Base-by-base conservation (phyloP, 345 rosid genomes). In the Carallia brachiata region DNA sequence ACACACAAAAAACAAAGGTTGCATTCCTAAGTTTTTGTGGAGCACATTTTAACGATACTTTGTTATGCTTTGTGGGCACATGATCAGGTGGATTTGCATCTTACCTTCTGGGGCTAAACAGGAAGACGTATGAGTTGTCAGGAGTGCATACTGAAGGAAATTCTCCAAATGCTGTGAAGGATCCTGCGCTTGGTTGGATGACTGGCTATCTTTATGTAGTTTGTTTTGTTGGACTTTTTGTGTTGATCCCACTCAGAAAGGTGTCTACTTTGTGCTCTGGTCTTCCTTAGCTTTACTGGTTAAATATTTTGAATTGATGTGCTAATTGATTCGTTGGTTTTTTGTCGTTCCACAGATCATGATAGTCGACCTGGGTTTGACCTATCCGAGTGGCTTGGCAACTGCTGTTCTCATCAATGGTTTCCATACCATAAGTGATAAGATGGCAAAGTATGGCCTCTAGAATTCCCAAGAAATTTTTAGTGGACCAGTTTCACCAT, bases 361-460 rank as follows among this genome's bases (percentile, higher is more conserved):
- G 96, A 90, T 94, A 70, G 81, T 94, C 40, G 98, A 94, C 78
- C 89, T 91, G 61, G 81, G 88, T 61, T 70, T 94, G 71, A 82
- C 96, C 50, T 94, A 90, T 72, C 98, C 98, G 19, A 94, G 85
- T 73, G 98, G 98, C 60, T 30, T 91, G 78, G 97, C 97, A 48
- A 94, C 98, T 39, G 98, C 96, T 3, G 96, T 94, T 65, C 95
- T 94, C 77, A 94, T 94, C 77, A 94, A 94, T 70, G 98, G 97
- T 54, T 94, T 94, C 83, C 98, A 94, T 54, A 82, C 79, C 62
- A 91, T 77, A 77, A 95, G 92, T 63, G 93, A 93, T 70, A 82
- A 86, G 67, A 81, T 80, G 77, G 86, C 98, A 40, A 82, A 82
- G 98, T 89, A 85, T 8, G 50, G 50, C 50, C 16, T 12, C 17